Evolutionary conservation across 129 eudicot genomes (phyloP), one percentile per base, ranked within the genome.

Genomic region (Flaveria linearis): DNA sequence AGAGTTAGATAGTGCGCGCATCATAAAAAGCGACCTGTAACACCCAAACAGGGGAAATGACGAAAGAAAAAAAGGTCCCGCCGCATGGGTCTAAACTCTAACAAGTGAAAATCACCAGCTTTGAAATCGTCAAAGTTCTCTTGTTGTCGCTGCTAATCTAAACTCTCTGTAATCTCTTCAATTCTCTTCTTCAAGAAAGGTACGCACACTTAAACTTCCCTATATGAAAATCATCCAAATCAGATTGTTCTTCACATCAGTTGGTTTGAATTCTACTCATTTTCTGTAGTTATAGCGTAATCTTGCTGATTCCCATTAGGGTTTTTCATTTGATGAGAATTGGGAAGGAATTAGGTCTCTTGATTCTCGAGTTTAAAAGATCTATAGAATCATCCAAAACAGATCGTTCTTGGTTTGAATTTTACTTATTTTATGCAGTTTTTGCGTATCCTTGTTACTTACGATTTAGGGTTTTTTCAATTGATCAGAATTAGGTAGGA

Each of bases 251-350:
- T 20, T 47, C 15, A 13, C 4, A 62, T 28, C 50, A 11, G 15
- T 41, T n/a, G 22, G 67, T 63, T 75, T 13, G 20, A 65, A 65
- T 65, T 65, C 51, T 12, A 36, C 55, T 17, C n/a, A 33, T 36
- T 7, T 56, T 73, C 14, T 7, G 76, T 11, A 72, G 3, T n/a
- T 63, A 2, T 76, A 36, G 56, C 46, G 28, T 60, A 5, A 12
- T 33, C 30, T 64, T 49, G 9, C 22, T 28, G 72, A 49, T 75
- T 26, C 28, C 36, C 3, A 9, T 65, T 14, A 23, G 55, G 43
- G 20, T 20, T 73, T 41, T 50, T 69, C 2, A 7, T 3, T 53
- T 25, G 7, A 18, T 36, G 3, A 53, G 36, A 36, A 36, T 53
- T 30, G 22, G 12, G 18, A 9, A 28, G 0, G 46, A 50, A 28